These are phyloP conservation scores for Saposhnikovia divaricata DNA, from an alignment of 129 eudicot species.

Conservation along the genomic window DNA sequence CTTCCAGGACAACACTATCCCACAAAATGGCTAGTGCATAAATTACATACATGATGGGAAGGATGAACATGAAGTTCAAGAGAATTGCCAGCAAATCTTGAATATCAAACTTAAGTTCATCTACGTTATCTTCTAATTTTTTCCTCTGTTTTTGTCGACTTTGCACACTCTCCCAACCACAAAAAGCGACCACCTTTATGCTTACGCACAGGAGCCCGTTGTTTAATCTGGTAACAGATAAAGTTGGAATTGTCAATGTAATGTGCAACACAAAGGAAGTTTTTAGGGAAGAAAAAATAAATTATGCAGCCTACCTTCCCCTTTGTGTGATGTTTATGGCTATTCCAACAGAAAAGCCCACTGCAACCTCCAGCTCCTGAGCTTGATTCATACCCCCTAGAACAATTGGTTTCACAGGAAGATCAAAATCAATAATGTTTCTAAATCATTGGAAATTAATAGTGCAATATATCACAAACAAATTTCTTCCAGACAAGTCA, in stretches of 20 bases:
- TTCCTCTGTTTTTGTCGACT: slow-evolving; percentile 38
- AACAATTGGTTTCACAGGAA: slow-evolving; percentile 1
- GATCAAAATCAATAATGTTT: background rate
- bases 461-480: background rate
- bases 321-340: slow-evolving; percentile 38
- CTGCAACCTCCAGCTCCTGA: slow-evolving; percentile 67
- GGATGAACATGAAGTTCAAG: background rate
- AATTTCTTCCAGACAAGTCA: background rate
- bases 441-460: background rate
- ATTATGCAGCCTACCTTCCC: slow-evolving; percentile 39
- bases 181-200: slow-evolving; percentile 54
- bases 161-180: slow-evolving; percentile 72
- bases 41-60: slow-evolving; percentile 5
- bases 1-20: no score
- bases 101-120: slow-evolving; percentile 14
- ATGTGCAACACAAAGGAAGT: background rate
- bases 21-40: background rate
- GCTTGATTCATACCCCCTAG: slow-evolving; percentile 79
- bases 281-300: background rate
- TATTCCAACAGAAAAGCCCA: slow-evolving; percentile 59
- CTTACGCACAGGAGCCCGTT: slow-evolving; percentile 45
- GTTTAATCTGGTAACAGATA: slow-evolving; percentile 35
- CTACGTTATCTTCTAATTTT: slow-evolving; percentile 41
- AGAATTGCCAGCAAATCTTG: background rate
- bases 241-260: background rate